Conservation (phyloP, 2,329 filamentous ascomycete species). For the Fusarium caatingaense region DNA sequence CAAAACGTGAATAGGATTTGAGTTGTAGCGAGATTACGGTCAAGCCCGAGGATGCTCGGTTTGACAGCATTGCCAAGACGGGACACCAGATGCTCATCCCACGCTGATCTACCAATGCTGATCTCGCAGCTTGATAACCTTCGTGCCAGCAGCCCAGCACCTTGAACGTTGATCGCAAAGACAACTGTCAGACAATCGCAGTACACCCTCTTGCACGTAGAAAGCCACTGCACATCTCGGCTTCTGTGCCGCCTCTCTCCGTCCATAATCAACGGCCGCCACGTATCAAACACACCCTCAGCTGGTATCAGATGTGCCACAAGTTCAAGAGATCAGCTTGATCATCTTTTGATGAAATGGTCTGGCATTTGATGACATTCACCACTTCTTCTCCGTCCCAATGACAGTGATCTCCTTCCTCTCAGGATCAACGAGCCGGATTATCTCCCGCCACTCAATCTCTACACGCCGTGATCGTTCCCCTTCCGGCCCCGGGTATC, state of each 20-base stretch:
- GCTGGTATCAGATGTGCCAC: constrained; percentile 12
- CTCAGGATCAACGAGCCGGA: constrained; percentile 48
- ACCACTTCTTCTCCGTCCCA: constrained; percentile 34
- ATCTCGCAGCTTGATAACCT: constrained; percentile 1
- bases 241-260: constrained; percentile 34
- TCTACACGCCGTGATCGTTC: constrained; percentile 21
- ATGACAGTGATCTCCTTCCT: constrained; percentile 43
- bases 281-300: constrained; percentile 31
- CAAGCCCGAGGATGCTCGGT: constrained; percentile 11
- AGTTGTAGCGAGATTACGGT: constrained; percentile 5
- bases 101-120: constrained; percentile 5
- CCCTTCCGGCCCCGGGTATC: constrained; percentile 12
- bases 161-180: constrained; percentile 3
- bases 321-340: constrained; percentile 5
- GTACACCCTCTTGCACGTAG: constrained; percentile 30
- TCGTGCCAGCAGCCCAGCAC: not conserved
- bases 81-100: constrained; percentile 13
- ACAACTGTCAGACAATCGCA: constrained; percentile 8
- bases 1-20: constrained; percentile 10
- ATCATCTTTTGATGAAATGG: not conserved
- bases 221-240: constrained; percentile 25
- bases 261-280: constrained; percentile 17
- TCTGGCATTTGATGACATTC: not conserved
- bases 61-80: constrained; percentile 22
- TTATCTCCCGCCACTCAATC: constrained; percentile 50